Base-by-base conservation (phyloP, 2,329 filamentous ascomycete genomes). In the Fusarium xylarioides region DNA sequence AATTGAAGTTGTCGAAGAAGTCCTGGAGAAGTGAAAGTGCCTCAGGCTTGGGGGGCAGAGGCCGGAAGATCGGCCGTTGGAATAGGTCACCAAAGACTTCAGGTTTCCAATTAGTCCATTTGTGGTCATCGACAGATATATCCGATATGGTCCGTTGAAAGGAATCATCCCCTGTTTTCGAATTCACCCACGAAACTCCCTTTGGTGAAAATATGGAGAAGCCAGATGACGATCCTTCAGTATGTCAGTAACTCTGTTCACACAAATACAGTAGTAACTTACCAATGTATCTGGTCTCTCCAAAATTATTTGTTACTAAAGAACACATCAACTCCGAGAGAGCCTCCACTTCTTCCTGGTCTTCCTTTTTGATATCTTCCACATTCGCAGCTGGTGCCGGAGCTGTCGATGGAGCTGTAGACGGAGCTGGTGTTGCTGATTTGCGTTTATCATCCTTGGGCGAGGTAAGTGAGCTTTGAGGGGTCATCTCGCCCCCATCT, bases 321-420 rank as follows among this genome's bases (percentile, higher is more conserved):
- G 95, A 98, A 82, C 95, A 98, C 96, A 99, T 98, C 92, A 98
- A 96, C 83, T 99, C 96, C 2, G 95, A 97, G 64, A 99, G 83
- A 4, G 91, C 91, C 80, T 97, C 95, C 3, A 97, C 93, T 77
- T 97, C 93, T 74, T 92, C 87, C 28, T 71, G 67, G 11, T 75
- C 74, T 46, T 74, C 74, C 32, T 80, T 78, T 21, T 77, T 80
- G 6, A 77, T 71, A 19, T 78, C 73, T 8, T 57, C 69, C 34
- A 63, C 66, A 37, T 69, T 72, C 21, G 52, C 40, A 54, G n/a
- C 26, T 21, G 65, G 44, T 34, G 40, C 66, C 23, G 58, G 46
- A 14, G 50, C 66, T 52, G 65, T 42, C 38, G 58, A 46, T n/a
- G 66, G 66, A 7, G 65, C 44, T 42, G 66, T 52, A 23, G 66